These are phyloP conservation scores for Fusarium begoniae DNA, from an alignment of 2,329 filamentous ascomycete genomes.

Conservation along the genomic window DNA sequence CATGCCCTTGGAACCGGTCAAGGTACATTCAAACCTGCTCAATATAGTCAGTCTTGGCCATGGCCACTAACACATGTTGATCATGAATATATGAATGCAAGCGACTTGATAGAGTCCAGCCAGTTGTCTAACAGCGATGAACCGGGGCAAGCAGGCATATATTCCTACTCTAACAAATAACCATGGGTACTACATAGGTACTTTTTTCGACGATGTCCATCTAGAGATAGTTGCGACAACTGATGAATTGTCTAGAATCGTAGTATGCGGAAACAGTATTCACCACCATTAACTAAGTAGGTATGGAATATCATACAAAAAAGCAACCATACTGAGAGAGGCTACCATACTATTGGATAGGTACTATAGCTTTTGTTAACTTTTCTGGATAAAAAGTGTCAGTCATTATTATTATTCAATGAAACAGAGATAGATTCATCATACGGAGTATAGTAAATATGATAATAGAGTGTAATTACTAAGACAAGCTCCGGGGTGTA, in stretches of 20 bases:
- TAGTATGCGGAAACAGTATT: too few species aligned
- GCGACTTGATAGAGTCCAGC: not conserved
- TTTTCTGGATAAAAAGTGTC: not conserved
- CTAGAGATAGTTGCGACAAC: not conserved
- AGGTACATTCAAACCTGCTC: not conserved
- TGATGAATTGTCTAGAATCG: not conserved
- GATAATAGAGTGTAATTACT: not conserved
- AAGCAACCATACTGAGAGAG: not conserved
- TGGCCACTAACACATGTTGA: not conserved
- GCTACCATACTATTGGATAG: not conserved
- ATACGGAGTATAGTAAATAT: not conserved
- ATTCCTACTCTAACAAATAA: not conserved
- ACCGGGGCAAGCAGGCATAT: not conserved
- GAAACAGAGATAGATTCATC: not conserved
- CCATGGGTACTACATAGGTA: not conserved
- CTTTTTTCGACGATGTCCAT: not conserved
- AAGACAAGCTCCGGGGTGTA: not conserved
- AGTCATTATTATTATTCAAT: not conserved
- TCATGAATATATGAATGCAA: not conserved
- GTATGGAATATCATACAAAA: too few species aligned
- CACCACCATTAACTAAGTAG: too few species aligned
- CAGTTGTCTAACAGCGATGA: not conserved
- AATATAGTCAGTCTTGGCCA: not conserved
- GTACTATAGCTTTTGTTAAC: not conserved
- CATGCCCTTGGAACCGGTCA: not conserved